phyloP scores from a whole-genome alignment of 805 yeast genomes.

The Saccharomycopsis lassenensis region DNA sequence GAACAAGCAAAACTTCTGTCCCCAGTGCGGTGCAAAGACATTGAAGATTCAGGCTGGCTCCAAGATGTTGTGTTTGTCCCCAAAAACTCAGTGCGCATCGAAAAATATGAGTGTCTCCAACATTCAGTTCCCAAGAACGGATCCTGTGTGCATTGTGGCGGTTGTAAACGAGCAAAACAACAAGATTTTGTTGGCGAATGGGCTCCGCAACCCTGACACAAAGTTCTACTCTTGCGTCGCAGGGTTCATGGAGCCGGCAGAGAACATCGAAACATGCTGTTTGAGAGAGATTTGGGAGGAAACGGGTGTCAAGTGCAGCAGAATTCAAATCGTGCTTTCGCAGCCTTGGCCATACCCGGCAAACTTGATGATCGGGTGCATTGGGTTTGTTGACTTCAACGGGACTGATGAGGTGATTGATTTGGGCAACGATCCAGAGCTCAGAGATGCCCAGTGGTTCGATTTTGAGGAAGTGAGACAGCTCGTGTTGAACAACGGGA shows the following conservation, averaged over 20 bases:
- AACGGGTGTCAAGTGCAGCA: conserved; percentile 61
- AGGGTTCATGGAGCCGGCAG: conserved; percentile 94
- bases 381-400: conserved; percentile 65
- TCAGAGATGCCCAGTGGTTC: conserved; percentile 82
- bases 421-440: conserved; percentile 76
- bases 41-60: conserved; percentile 62
- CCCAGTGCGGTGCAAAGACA: conserved; percentile 68
- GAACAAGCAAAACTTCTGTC: conserved; percentile 61
- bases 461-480: conserved; percentile 39
- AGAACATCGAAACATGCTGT: conserved; percentile 81
- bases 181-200: conserved; percentile 60
- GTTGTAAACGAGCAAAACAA: conserved; percentile 50
- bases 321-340: conserved; percentile 52
- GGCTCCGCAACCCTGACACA: conserved; percentile 44
- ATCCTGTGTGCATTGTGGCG: conserved; percentile 78
- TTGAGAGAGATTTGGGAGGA: conserved; percentile 92
- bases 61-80: conserved; percentile 37
- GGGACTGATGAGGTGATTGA: conserved; percentile 54
- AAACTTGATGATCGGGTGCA: conserved; percentile 86
- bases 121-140: conserved; percentile 85
- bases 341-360: conserved; percentile 99
- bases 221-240: conserved; percentile 78
- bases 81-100: conserved; percentile 25
- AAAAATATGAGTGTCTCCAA: conserved; percentile 47
- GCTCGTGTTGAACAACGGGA: conserved; percentile 22